Evolutionary conservation across 164 flowering plant species (phyloP).

Genomic region (Nymphaea thermarum): DNA sequence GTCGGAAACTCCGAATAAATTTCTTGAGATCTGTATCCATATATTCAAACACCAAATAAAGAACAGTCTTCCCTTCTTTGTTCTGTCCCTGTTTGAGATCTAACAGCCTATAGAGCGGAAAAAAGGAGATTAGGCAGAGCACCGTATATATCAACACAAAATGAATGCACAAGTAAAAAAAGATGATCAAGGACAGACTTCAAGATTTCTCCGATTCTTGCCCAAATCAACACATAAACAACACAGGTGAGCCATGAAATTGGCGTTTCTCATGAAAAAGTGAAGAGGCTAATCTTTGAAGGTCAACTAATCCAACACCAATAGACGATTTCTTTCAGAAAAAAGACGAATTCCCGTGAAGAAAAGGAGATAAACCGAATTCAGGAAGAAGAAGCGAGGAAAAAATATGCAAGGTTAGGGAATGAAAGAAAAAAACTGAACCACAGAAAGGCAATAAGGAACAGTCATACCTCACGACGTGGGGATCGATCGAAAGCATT

Average conservation of each 20-base stretch:
- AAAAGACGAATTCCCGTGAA: background rate
- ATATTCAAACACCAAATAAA: constrained; percentile 86
- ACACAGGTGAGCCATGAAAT: too few species aligned
- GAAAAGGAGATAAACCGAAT: background rate
- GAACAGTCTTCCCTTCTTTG: constrained; percentile 88
- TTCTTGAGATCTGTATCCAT: constrained; percentile 94
- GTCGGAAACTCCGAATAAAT: constrained; percentile 59
- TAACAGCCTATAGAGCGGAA: constrained; percentile 31
- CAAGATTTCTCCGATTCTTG: too few species aligned
- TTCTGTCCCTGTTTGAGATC: constrained; percentile 90
- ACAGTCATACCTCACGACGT: constrained; percentile 50
- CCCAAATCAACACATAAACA: too few species aligned
- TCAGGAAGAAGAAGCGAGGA: background rate
- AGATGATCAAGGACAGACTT: too few species aligned
- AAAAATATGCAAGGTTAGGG: background rate
- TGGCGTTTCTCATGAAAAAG: too few species aligned
- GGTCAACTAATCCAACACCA: background rate
- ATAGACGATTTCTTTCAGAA: background rate
- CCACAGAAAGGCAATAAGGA: background rate
- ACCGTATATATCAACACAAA: too few species aligned
- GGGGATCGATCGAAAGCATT: constrained; percentile 87
- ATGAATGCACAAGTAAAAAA: too few species aligned
- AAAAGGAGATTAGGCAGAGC: too few species aligned
- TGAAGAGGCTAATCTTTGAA: background rate
- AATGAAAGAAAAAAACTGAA: background rate